Conservation (phyloP, 331 rosid genomes). For the Quercus phellos region DNA sequence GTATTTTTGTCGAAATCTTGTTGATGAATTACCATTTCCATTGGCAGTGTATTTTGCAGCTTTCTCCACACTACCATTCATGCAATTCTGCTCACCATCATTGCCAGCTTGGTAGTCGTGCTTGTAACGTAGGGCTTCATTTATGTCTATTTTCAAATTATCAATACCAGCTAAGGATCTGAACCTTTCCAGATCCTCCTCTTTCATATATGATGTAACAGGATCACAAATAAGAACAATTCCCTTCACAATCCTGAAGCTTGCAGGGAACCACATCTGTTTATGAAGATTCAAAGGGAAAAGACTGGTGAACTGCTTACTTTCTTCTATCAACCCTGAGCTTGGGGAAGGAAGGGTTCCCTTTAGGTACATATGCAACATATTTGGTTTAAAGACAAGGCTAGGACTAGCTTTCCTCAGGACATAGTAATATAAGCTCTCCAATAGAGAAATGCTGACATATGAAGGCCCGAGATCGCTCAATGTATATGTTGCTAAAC, state of each 20-base stretch:
- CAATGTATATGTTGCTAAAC: conserved; percentile 26
- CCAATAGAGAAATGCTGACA: conserved; percentile 49
- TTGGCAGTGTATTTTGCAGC: neutral
- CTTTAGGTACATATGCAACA: conserved; percentile 54
- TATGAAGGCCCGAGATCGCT: conserved; percentile 58
- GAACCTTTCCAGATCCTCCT: conserved; percentile 43
- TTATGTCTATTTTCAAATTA: conserved; percentile 36
- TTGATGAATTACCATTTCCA: conserved; percentile 19
- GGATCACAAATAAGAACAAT: conserved; percentile 51
- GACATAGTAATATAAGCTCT: conserved; percentile 52
- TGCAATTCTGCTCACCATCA: neutral
- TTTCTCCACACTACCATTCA: neutral
- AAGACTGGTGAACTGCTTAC: conserved; percentile 47
- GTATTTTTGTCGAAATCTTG: conserved; percentile 19
- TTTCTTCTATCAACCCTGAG: conserved; percentile 16
- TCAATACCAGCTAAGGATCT: conserved; percentile 34
- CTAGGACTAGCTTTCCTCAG: conserved; percentile 38
- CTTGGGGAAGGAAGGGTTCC: conserved; percentile 33
- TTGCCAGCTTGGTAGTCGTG: conserved; percentile 5
- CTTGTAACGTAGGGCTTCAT: conserved; percentile 19
- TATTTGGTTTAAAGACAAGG: conserved; percentile 22
- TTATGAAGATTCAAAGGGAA: conserved; percentile 59
- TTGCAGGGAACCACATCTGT: conserved; percentile 65
- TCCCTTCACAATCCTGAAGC: conserved; percentile 61
- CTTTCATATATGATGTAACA: conserved; percentile 19